Base-by-base conservation (phyloP, 441 rosid genomes). In the Arabidopsis lyrata region DNA sequence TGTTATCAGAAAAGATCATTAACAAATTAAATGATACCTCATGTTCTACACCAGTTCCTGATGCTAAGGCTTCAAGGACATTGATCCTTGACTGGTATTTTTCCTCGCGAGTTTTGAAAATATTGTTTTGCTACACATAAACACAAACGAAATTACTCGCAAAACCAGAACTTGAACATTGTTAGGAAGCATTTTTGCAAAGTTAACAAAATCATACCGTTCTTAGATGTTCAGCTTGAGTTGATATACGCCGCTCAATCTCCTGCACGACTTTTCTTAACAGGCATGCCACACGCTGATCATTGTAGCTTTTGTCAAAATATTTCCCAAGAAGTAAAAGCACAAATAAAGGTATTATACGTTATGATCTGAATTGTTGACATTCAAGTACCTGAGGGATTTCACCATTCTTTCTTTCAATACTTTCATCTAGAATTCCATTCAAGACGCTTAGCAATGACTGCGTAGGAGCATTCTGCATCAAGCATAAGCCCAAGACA, bases 391-490 rank as follows among this genome's bases (percentile, higher is more conserved):
- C 99, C 80, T 87, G 91, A 76, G 97, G 92, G 71, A 92, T 82
- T 86, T 90, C 94, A 6, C 83, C 87, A 20, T 82, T 87, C 80
- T 85, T 89, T 83, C 91, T 84, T 81, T 90, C 97, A 1, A 85
- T 75, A 75, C 97, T 89, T 83, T 90, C 99, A 48, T 90, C 97
- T 14, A 95, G 85, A 76, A 95, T 92, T 53, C 90, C 95, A 70
- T 90, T 90, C 58, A 90, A 90, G 29, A 90, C 97, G 66, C 95
- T 89, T 66, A 95, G 63, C 44, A 95, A 90, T 32, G 97, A 90
- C 74, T 87, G 96, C 59, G 99, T 92, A 44, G 97, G 99, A 66
- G 97, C 97, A 74, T 86, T 92, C 97, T 95, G 88, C 77, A 75
- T 6, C 44, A 58, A 66, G 71, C 20, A 52, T 2, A 72, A 72